Evolutionary conservation across 1,139 yeast species (phyloP), one percentile per base, ranked within the genome.

Genomic region (Candida neerlandica): DNA sequence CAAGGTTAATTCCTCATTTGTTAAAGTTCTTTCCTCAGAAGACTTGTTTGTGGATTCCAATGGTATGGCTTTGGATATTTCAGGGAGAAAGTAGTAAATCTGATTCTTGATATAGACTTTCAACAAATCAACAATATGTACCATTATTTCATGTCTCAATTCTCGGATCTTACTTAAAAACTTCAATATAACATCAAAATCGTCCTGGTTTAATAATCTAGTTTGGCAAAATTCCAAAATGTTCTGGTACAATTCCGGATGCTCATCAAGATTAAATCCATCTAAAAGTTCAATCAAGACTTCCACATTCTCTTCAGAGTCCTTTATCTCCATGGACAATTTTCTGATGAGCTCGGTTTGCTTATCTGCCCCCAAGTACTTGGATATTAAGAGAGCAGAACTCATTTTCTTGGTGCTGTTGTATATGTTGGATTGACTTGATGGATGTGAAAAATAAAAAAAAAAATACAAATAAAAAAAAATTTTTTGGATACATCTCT

Each of bases 271-370:
- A 33, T 71, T 68, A 2, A 68, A 60, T 11, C 61, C 64, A 10
- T 63, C 65, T 16, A 74, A 51, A 26, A 77, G 54, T 32, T 75
- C 80, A 57, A 73, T 68, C 32, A 77, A 64, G 1, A 69, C 66
- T 10, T 59, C 54, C 4, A 64, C 52, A 49, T 58, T 64, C 19
- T 56, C 64, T 1, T 58, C 51, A 47, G 53, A 47, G 14, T 54
- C 54, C 10, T 46, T 46, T 21, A 67, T 51, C 27, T 57, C 58
- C 6, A 45, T 18, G 1, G 71, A 59, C 26, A 70, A 54, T 6
- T 55, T 58, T 4, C 58, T 44, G 2, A 68, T 70, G 30, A 73
- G 57, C 34, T 61, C 66, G 4, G 54, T 52, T 50, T 65, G 67
- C 43, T 69, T 64, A 3, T 51, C 58, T 1, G 58, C 42, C 12